These are phyloP conservation scores for Epicoccum sorghinum DNA, from an alignment of 2,329 filamentous ascomycete genomes.

Conservation along the genomic window DNA sequence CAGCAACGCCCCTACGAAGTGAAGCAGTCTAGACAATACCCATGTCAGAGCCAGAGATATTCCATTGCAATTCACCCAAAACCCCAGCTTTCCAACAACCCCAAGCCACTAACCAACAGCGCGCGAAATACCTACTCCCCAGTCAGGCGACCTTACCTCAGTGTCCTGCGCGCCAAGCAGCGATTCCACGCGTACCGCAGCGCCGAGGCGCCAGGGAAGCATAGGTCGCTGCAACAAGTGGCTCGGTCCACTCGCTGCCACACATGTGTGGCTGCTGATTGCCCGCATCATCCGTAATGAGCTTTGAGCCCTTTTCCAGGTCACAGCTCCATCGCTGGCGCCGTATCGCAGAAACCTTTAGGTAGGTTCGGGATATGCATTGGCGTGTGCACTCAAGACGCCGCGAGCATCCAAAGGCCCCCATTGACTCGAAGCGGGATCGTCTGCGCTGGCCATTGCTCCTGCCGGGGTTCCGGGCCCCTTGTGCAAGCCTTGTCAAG, in stretches of 20 bases:
- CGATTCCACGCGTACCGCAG: conserved; percentile 20
- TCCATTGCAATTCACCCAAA: no score
- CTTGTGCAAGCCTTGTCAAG: no score
- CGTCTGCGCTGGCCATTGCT: not conserved
- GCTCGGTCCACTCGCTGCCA: conserved; percentile 13
- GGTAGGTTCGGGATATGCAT: no score
- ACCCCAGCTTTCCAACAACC: no score
- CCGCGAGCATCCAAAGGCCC: not conserved
- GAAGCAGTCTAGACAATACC: no score
- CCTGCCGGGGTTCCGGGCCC: not conserved
- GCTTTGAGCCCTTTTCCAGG: no score
- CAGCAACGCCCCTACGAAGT: no score
- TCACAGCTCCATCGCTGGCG: not conserved
- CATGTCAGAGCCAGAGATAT: no score
- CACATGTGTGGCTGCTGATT: conserved; percentile 3
- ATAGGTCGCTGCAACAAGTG: conserved; percentile 1
- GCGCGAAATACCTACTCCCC: not conserved
- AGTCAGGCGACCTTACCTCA: conserved; percentile 11
- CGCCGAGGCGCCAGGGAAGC: conserved; percentile 11
- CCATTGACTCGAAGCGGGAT: not conserved
- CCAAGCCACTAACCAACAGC: no score
- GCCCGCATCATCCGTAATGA: not conserved
- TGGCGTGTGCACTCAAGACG: not conserved
- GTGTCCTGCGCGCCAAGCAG: conserved; percentile 7
- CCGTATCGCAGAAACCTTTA: not conserved